Base-by-base conservation (phyloP, 2,329 filamentous ascomycete genomes). In the Diaporthe vaccinii region DNA sequence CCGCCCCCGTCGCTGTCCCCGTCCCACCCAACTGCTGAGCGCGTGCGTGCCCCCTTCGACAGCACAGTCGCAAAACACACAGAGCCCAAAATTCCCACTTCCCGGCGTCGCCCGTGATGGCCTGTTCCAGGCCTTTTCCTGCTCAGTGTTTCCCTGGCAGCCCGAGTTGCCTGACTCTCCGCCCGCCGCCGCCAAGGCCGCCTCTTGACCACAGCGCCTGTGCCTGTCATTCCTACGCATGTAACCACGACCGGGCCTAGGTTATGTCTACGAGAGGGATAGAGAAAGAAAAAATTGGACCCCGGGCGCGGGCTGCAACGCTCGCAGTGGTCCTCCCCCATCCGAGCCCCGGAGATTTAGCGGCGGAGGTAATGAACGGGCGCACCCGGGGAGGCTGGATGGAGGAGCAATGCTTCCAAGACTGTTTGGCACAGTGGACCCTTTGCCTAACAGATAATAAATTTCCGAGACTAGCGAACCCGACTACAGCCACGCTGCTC, bases 1-100 rank as follows among this genome's bases (percentile, higher is more conserved):
- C n/a, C 65, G 49, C n/a, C 49, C n/a, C 65, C 61, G 61, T 31
- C 57, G 57, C 57, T 61, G 61, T 65, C 61, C 61, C 41, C 28
- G 25, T 41, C 49, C 28, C 53, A 55, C 53, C 34, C 49, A 55
- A 49, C 34, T 20, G 28, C 49, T 39, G 4, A 25, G n/a, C 65
- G 46, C 46, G 62, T 62, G 39, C 39, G 49, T 51, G 20, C 14
- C 22, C 22, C n/a, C 46, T 15, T 10, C 65, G 65, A 41, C 46
- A 55, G 31, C 25, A 65, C 49, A 67, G 46, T 73, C 55, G 17
- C 8, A n/a, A 25, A 44, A 34, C 51, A 25, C 44, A 55, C 36
- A 67, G 62, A 67, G 46, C 41, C 25, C 49, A 17, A 22, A 22
- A 55, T 55, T 25, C 49, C 65, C 65, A 69, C 49, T 69, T 69